A percentile compares a stretch with the other conserved stretches of the same genome.
phyloP scores from a whole-genome alignment of 2,329 filamentous ascomycete genomes.

The Parastagonospora nodorum region DNA sequence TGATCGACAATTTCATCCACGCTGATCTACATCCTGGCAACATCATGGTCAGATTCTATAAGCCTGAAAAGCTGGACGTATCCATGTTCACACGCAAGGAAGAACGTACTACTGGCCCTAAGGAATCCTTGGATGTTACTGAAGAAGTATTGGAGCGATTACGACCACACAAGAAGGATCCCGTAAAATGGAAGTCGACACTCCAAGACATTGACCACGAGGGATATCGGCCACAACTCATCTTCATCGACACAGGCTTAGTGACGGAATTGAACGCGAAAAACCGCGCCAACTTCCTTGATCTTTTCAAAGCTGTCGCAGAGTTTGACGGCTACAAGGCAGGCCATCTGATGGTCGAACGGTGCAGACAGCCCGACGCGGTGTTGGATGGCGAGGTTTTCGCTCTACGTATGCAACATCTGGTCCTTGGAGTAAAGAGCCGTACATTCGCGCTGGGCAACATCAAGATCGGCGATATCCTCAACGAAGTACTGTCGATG shows the following conservation, averaged over 20 bases:
- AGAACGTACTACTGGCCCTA: conserved; percentile 39
- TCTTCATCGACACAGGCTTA: conserved; percentile 96
- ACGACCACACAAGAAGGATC: conserved; percentile 72
- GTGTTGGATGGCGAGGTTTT: conserved; percentile 91
- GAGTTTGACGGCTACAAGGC: conserved; percentile 97
- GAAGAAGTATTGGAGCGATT: conserved; percentile 83
- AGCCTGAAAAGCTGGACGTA: conserved; percentile 74
- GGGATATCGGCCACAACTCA: conserved; percentile 89
- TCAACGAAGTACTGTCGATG: conserved; percentile 90
- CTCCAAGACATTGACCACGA: conserved; percentile 79
- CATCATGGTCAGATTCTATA: conserved; percentile 99
- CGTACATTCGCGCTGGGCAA: conserved; percentile 89
- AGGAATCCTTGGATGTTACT: conserved; percentile 74
- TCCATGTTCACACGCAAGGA: conserved; percentile 53
- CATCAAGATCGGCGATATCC: conserved; percentile 93
- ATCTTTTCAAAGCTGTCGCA: conserved; percentile 92
- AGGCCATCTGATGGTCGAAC: conserved; percentile 92
- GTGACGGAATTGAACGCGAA: conserved; percentile 89
- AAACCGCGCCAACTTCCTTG: conserved; percentile 90
- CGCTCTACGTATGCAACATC: conserved; percentile 93
- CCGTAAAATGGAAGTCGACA: conserved; percentile 72
- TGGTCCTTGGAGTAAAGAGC: conserved; percentile 88
- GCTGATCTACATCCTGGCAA: conserved; percentile 96
- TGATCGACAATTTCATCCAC: conserved; percentile 97
- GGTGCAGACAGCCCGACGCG: conserved; percentile 88